A percentile compares a stretch with the other conserved stretches of the same genome.
phyloP scores from a whole-genome alignment of 352 stramenopile species.

The Globisporangium acanthophoron region DNA sequence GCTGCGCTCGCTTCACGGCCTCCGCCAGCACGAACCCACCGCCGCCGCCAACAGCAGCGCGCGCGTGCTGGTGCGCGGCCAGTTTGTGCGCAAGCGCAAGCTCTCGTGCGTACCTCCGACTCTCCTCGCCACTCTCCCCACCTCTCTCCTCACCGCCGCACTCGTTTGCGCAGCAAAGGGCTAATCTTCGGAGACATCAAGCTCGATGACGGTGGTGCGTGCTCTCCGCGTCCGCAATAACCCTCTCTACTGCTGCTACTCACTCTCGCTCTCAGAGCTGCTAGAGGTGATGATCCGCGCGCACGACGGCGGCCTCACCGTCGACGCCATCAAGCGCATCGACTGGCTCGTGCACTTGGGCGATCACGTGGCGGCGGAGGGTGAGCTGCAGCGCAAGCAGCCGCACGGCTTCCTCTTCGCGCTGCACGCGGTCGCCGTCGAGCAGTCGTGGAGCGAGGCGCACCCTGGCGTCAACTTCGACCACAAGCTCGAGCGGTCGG shows the following conservation, averaged over 20 bases:
- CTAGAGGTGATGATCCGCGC: slow-evolving; percentile 83
- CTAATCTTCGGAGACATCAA: slow-evolving; percentile 82
- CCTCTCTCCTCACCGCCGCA: not conserved
- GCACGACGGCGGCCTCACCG: slow-evolving; percentile 41
- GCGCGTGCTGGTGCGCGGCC: slow-evolving; percentile 42
- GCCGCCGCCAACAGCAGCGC: not conserved
- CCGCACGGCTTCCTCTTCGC: slow-evolving; percentile 48
- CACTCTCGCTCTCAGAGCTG: slow-evolving; percentile 30
- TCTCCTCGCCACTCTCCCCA: not conserved
- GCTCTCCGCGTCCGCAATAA: too few relatives aligned
- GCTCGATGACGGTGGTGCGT: slow-evolving; percentile 49
- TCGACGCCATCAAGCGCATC: slow-evolving; percentile 60
- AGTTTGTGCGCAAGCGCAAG: slow-evolving; percentile 73
- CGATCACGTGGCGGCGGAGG: slow-evolving; percentile 43
- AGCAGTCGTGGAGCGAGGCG: slow-evolving; percentile 49
- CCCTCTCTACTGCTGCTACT: not conserved
- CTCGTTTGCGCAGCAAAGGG: slow-evolving; percentile 41
- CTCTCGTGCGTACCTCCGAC: slow-evolving; percentile 53
- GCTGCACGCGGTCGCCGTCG: slow-evolving; percentile 36
- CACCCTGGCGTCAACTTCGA: slow-evolving; percentile 54
- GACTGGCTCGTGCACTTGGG: slow-evolving; percentile 81
- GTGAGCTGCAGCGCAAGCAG: slow-evolving; percentile 39
- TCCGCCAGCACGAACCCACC: not conserved
- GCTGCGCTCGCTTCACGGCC: not conserved
- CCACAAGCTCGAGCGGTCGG: slow-evolving; percentile 21